A percentile compares a stretch with the other conserved stretches of the same genome.
Evolutionary conservation across 1,139 yeast genomes (phyloP).

Genomic region (Meyerozyma guilliermondii): DNA sequence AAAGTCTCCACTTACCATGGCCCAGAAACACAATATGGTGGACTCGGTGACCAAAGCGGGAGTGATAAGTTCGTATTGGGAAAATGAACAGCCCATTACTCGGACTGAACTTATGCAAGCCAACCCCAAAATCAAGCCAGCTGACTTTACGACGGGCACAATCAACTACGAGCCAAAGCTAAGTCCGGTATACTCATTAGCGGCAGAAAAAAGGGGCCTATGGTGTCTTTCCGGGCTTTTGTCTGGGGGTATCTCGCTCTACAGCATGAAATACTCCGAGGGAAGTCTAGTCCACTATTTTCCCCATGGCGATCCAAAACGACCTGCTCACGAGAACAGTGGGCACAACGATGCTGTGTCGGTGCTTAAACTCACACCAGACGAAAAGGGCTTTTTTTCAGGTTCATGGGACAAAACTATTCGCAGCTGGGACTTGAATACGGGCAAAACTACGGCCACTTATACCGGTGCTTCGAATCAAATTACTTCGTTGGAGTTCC

Average conservation of each 20-base stretch:
- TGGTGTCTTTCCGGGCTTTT: constrained; percentile 84
- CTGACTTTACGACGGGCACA: constrained; percentile 38
- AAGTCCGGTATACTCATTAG: constrained; percentile 86
- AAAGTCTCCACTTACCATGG: constrained; percentile 82
- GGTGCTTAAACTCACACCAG: constrained; percentile 55
- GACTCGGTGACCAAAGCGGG: constrained; percentile 87
- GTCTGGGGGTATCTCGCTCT: constrained; percentile 83
- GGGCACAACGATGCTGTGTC: constrained; percentile 77
- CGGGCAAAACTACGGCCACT: constrained; percentile 51
- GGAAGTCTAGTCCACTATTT: constrained; percentile 80
- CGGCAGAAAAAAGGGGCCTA: constrained; percentile 73
- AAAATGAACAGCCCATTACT: constrained; percentile 80
- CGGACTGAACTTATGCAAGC: constrained; percentile 31
- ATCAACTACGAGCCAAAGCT: constrained; percentile 57
- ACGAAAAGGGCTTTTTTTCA: constrained; percentile 60
- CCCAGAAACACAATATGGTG: constrained; percentile 83
- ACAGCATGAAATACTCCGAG: constrained; percentile 77
- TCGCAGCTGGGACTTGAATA: constrained; percentile 79
- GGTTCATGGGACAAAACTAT: constrained; percentile 89
- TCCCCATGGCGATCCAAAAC: constrained; percentile 26
- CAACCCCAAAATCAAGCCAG: constrained; percentile 41
- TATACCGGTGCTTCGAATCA: constrained; percentile 68
- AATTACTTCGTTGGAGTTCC: constrained; percentile 67
- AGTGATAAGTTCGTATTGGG: constrained; percentile 84
- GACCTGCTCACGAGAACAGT: constrained; percentile 4